Evolutionary conservation across 2,329 filamentous ascomycete species (phyloP).

Genomic region (Fusarium siculi): DNA sequence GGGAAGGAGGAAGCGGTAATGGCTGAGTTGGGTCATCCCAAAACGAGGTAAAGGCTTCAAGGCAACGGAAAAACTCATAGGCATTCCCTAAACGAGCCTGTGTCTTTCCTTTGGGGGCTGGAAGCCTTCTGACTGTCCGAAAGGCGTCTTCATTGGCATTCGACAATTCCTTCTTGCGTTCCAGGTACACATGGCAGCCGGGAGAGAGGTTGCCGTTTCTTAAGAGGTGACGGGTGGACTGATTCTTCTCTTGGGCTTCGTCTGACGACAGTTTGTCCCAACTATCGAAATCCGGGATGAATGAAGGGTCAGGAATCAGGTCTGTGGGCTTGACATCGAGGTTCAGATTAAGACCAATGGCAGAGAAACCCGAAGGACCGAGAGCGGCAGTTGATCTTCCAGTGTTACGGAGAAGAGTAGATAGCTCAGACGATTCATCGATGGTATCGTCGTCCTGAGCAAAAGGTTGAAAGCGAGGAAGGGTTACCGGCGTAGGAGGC

Average conservation of each 20-base stretch:
- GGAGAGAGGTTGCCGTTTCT: constrained; percentile 66
- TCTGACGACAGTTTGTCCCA: constrained; percentile 64
- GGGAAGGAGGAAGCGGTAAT: constrained; percentile 46
- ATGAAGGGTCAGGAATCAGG: constrained; percentile 64
- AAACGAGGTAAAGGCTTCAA: constrained; percentile 67
- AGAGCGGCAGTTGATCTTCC: constrained; percentile 57
- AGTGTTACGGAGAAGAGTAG: constrained; percentile 63
- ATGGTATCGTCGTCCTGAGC: constrained; percentile 46
- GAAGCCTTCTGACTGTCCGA: constrained; percentile 68
- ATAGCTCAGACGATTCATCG: constrained; percentile 53
- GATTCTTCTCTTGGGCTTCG: constrained; percentile 60
- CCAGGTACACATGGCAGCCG: constrained; percentile 67
- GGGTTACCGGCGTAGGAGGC: constrained; percentile 64
- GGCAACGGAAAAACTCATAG: constrained; percentile 73
- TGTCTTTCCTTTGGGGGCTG: constrained; percentile 62
- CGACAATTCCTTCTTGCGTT: constrained; percentile 67
- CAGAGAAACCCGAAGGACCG: constrained; percentile 62
- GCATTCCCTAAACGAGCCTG: constrained; percentile 69
- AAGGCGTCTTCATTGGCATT: constrained; percentile 68
- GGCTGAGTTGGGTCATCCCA: constrained; percentile 69
- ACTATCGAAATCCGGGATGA: constrained; percentile 62
- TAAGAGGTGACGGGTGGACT: constrained; percentile 59
- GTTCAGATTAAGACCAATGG: constrained; percentile 67
- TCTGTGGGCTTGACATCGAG: constrained; percentile 59
- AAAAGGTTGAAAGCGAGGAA: constrained; percentile 59